phyloP scores from a whole-genome alignment of 306 rosid genomes.

The Vigna radiata region DNA sequence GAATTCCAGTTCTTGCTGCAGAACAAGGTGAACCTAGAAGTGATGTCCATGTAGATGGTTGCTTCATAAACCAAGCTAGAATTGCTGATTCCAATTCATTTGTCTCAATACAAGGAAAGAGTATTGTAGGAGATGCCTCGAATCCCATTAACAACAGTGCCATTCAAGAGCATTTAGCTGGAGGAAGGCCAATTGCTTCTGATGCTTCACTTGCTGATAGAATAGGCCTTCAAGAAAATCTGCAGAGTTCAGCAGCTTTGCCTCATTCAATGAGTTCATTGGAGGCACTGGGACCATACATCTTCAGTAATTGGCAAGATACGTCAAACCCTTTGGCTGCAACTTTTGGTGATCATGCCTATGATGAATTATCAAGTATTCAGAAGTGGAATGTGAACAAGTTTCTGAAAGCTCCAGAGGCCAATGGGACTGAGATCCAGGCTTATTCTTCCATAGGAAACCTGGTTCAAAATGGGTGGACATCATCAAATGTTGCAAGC shows the following conservation, averaged over 20 bases:
- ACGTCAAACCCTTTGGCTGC: constrained; percentile 50
- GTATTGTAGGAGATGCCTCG: constrained; percentile 40
- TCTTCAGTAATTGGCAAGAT: constrained; percentile 55
- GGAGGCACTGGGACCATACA: constrained; percentile 48
- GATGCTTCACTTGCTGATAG: constrained; percentile 53
- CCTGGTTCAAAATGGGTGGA: constrained; percentile 61
- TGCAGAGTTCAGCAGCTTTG: constrained; percentile 53
- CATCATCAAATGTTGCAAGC: constrained; percentile 55
- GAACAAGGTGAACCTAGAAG: constrained; percentile 46
- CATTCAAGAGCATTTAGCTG: constrained; percentile 50
- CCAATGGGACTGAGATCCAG: constrained; percentile 33
- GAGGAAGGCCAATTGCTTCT: constrained; percentile 43
- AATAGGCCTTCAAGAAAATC: constrained; percentile 55
- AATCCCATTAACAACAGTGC: constrained; percentile 45
- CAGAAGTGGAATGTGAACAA: constrained; percentile 46
- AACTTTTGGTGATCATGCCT: constrained; percentile 38
- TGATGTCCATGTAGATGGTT: constrained; percentile 38
- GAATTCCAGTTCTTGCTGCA: constrained; percentile 57
- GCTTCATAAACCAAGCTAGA: constrained; percentile 35
- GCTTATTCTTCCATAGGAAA: constrained; percentile 52
- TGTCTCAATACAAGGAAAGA: constrained; percentile 49
- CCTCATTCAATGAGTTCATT: constrained; percentile 48
- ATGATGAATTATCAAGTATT: constrained; percentile 48
- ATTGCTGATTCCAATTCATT: constrained; percentile 48
- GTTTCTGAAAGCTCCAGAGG: constrained; percentile 45